A percentile compares a stretch with the other conserved stretches of the same genome.
These are phyloP conservation scores for Skeletonema grethae DNA, from an alignment of 108 stramenopile genomes.

Conservation along the genomic window DNA sequence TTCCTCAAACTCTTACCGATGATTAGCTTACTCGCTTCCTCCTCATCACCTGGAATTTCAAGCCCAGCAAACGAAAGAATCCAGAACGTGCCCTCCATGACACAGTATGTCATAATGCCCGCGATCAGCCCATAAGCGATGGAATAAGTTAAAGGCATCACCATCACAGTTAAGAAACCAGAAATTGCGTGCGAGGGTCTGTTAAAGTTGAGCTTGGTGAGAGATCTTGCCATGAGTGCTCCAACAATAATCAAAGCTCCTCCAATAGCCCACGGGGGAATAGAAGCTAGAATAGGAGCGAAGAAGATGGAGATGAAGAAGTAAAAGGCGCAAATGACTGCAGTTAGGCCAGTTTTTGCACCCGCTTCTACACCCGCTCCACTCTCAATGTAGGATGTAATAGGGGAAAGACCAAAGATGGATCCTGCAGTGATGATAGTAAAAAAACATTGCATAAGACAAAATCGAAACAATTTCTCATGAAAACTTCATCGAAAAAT, in stretches of 20 bases:
- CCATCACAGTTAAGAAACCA: conserved; percentile 81
- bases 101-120: conserved; percentile 47
- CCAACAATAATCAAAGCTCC: conserved; percentile 82
- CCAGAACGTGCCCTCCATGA: conserved; percentile 34
- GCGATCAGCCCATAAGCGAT: conserved; percentile 82
- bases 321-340: conserved; percentile 52
- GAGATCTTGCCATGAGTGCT: conserved; percentile 63
- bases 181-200: conserved; percentile 66
- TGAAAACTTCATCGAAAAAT: background rate
- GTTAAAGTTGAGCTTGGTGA: conserved; percentile 74
- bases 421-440: conserved; percentile 8
- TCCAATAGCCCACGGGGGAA: conserved; percentile 88
- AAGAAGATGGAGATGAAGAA: conserved; percentile 71
- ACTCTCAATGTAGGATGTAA: conserved; percentile 75
- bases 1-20: background rate
- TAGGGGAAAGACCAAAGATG: conserved; percentile 63
- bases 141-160: conserved; percentile 86
- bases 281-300: conserved; percentile 80
- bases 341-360: conserved; percentile 62
- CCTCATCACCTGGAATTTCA: conserved; percentile 26
- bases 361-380: conserved; percentile 75
- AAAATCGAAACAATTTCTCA: background rate
- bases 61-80: conserved; percentile 44
- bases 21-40: background rate
- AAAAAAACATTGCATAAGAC: background rate